Conservation (phyloP, 352 stramenopile genomes). For the Phytophthora fragariaefolia region DNA sequence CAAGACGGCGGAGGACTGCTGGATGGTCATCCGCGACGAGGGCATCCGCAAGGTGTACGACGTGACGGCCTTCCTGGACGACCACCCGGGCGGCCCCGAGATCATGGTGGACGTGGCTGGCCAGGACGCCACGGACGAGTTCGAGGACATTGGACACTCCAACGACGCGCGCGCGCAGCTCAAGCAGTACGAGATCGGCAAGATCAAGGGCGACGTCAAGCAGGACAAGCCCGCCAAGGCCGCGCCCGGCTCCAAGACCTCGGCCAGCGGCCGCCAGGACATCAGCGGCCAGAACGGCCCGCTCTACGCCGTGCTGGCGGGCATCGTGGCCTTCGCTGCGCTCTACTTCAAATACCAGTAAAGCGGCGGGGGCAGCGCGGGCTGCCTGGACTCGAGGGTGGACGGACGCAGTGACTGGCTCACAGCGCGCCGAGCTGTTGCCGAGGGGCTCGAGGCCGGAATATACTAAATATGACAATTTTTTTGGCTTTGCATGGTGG, state of each 20-base stretch:
- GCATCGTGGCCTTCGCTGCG: constrained; percentile 52
- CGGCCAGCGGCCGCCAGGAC: constrained; percentile 58
- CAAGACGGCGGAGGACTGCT: constrained; percentile 83
- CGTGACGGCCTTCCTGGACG: constrained; percentile 97
- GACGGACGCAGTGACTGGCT: constrained; percentile 20
- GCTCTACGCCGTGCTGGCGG: constrained; percentile 60
- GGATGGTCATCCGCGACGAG: constrained; percentile 81
- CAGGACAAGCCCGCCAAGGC: constrained; percentile 33
- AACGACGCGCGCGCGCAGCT: constrained; percentile 95
- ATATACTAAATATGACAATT: constrained; percentile 44
- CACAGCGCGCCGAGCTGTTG: constrained; percentile 6
- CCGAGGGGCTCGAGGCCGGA: constrained; percentile 12
- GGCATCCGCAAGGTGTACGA: constrained; percentile 96
- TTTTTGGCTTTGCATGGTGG: constrained; percentile 33
- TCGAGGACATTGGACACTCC: constrained; percentile 98
- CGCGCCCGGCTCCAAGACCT: constrained; percentile 23
- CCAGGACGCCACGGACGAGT: constrained; percentile 93
- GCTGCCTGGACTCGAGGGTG: not conserved
- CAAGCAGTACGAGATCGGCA: constrained; percentile 93
- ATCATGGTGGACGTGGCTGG: constrained; percentile 96
- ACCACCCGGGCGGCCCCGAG: constrained; percentile 98
- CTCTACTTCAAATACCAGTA: constrained; percentile 72
- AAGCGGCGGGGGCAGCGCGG: not conserved
- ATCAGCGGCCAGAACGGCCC: constrained; percentile 65
- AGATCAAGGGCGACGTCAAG: constrained; percentile 83